Percentiles rank a stretch among this genome's conserved stretches.
Evolutionary conservation across 768 basidiomycete species (phyloP).

Genomic region (Mycena vulgaris): DNA sequence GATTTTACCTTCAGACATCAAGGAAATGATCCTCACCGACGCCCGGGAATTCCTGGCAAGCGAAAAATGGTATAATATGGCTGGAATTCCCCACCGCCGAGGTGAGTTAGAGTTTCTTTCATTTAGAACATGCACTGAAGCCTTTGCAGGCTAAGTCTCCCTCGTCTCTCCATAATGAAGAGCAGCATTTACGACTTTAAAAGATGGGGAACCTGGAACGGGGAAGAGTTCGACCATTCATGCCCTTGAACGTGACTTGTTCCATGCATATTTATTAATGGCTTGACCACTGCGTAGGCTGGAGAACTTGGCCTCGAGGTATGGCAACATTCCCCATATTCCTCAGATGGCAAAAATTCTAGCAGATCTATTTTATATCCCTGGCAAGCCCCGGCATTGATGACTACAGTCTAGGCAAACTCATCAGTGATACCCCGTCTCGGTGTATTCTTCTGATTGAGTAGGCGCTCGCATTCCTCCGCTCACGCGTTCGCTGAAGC

Average conservation of each 20-base stretch:
- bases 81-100: slow-evolving; percentile 40
- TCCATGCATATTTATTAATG: background rate
- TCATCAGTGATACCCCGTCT: slow-evolving; percentile 34
- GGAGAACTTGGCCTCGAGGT: slow-evolving; percentile 35
- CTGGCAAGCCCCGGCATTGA: slow-evolving; percentile 31
- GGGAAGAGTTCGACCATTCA: slow-evolving; percentile 36
- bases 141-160: background rate
- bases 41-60: slow-evolving; percentile 35
- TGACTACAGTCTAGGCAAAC: slow-evolving; percentile 28
- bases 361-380: slow-evolving; percentile 26
- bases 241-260: slow-evolving; percentile 1
- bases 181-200: background rate
- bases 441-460: slow-evolving; percentile 33
- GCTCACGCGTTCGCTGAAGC: background rate
- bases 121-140: background rate
- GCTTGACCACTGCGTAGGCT: slow-evolving; percentile 1
- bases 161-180: background rate
- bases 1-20: slow-evolving; percentile 32
- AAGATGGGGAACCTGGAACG: slow-evolving; percentile 36
- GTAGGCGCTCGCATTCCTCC: background rate
- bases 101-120: background rate
- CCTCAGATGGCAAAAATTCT: too few species aligned
- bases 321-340: background rate
- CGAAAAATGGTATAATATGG: slow-evolving; percentile 36
- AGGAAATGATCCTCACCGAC: slow-evolving; percentile 34